A percentile compares a stretch with the other conserved stretches of the same genome.
Conservation (phyloP, 352 stramenopile species). For the Phytophthora meadii region DNA sequence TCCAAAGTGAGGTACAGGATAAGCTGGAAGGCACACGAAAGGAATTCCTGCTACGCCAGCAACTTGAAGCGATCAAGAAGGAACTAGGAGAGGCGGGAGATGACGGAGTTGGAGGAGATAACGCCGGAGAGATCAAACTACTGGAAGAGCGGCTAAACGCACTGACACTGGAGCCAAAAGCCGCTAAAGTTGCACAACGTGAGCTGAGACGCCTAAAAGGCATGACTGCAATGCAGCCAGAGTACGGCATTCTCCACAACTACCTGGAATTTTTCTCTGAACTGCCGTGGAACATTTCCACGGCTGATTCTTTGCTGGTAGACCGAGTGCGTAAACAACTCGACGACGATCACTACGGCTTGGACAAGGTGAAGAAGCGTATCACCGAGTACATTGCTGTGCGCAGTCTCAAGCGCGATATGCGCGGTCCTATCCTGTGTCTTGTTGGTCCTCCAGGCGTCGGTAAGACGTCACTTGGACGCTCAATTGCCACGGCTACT, state of each 20-base stretch:
- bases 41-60: slow-evolving; percentile 97
- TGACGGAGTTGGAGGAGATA: slow-evolving; percentile 41
- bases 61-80: slow-evolving; percentile 99
- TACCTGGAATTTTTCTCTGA: slow-evolving; percentile 86
- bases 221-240: slow-evolving; percentile 79
- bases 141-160: slow-evolving; percentile 67
- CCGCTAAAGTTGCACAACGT: slow-evolving; percentile 63
- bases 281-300: slow-evolving; percentile 68
- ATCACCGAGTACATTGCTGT: slow-evolving; percentile 91
- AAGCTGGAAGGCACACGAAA: slow-evolving; percentile 75
- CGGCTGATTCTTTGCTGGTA: slow-evolving; percentile 64
- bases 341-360: slow-evolving; percentile 81
- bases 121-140: slow-evolving; percentile 55
- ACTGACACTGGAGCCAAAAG: slow-evolving; percentile 58
- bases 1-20: slow-evolving; percentile 73
- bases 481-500: slow-evolving; percentile 79
- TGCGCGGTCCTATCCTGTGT: slow-evolving; percentile 90
- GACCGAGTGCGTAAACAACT: slow-evolving; percentile 66
- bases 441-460: slow-evolving; percentile 87
- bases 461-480: slow-evolving; percentile 85
- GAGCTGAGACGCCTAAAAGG: slow-evolving; percentile 75
- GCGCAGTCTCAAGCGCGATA: slow-evolving; percentile 78
- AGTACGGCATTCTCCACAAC: slow-evolving; percentile 83
- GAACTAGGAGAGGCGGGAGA: slow-evolving; percentile 90
- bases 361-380: slow-evolving; percentile 87